Conservation (phyloP, 352 stramenopile species). For the Globisporangium sylvaticum region DNA sequence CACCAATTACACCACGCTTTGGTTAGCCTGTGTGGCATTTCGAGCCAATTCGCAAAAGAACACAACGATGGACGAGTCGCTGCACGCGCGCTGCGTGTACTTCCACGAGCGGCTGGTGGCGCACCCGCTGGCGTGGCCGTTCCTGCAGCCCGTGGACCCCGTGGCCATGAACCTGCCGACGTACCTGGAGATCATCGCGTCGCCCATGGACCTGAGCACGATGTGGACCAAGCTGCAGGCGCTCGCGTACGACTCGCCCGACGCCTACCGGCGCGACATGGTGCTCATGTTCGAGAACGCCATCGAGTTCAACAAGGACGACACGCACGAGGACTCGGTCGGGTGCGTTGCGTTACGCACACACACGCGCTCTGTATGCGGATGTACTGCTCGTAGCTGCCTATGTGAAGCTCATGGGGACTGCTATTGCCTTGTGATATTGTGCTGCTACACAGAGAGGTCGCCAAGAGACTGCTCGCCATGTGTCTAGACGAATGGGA, state of each 20-base stretch:
- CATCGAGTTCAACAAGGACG: conserved; percentile 85
- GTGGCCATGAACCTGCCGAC: conserved; percentile 88
- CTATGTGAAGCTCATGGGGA: too few species aligned
- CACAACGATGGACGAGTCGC: conserved; percentile 40
- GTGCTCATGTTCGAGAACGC: conserved; percentile 85
- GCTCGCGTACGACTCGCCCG: conserved; percentile 45
- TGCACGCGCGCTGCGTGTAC: conserved; percentile 46
- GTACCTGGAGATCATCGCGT: conserved; percentile 93
- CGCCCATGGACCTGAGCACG: conserved; percentile 97
- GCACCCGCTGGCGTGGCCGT: conserved; percentile 80
- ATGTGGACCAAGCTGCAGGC: conserved; percentile 82
- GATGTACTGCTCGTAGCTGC: too few species aligned
- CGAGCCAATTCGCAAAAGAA: too few species aligned
- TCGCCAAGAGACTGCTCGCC: conserved; percentile 57
- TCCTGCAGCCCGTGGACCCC: conserved; percentile 94
- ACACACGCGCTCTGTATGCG: not conserved
- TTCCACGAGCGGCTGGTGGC: conserved; percentile 63
- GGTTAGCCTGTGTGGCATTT: too few species aligned
- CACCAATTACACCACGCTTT: too few species aligned
- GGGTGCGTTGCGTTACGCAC: conserved; percentile 30
- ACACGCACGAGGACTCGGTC: conserved; percentile 69
- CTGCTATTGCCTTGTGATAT: not conserved
- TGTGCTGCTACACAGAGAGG: conserved; percentile 35
- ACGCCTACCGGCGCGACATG: conserved; percentile 63
- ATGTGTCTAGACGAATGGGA: conserved; percentile 51